phyloP scores from a whole-genome alignment of 2,329 filamentous ascomycete genomes.

The Harringtonia aguacate region DNA sequence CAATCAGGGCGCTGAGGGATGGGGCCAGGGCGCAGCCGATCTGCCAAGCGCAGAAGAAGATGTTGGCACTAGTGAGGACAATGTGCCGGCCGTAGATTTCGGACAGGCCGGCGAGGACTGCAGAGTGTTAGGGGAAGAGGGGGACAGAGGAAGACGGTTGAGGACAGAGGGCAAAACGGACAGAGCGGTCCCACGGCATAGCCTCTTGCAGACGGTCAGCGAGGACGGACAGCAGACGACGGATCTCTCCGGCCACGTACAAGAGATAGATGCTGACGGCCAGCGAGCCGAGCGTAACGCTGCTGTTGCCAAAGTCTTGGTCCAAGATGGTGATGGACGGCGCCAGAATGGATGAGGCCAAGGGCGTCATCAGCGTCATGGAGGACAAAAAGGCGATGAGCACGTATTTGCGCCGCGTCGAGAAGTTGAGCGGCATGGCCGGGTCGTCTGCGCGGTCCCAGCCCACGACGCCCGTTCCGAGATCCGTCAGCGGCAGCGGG shows the following conservation, averaged over 20 bases:
- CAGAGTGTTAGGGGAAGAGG: conserved; percentile 29
- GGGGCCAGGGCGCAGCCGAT: conserved; percentile 54
- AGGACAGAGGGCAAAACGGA: conserved; percentile 50
- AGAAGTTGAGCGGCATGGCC: conserved; percentile 48
- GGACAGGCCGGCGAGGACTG: conserved; percentile 20
- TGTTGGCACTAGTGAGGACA: conserved; percentile 63
- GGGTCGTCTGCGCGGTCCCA: conserved; percentile 51
- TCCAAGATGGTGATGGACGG: conserved; percentile 34
- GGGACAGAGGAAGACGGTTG: conserved; percentile 43
- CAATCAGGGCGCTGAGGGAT: conserved; percentile 28
- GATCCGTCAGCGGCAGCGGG: conserved; percentile 35
- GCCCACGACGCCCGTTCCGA: conserved; percentile 43
- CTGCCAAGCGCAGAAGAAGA: conserved; percentile 52
- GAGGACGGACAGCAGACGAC: background rate
- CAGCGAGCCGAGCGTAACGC: conserved; percentile 34
- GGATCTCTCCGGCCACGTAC: conserved; percentile 18
- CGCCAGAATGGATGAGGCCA: conserved; percentile 51
- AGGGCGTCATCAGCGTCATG: conserved; percentile 56
- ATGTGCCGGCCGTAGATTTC: conserved; percentile 30
- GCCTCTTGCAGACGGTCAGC: conserved; percentile 23
- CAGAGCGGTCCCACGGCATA: conserved; percentile 45
- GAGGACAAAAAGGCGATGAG: conserved; percentile 42
- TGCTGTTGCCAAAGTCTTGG: conserved; percentile 31
- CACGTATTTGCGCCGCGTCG: conserved; percentile 43
- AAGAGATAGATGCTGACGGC: conserved; percentile 52